phyloP scores from a whole-genome alignment of 2,329 filamentous ascomycete species.

The Alternaria triticina region DNA sequence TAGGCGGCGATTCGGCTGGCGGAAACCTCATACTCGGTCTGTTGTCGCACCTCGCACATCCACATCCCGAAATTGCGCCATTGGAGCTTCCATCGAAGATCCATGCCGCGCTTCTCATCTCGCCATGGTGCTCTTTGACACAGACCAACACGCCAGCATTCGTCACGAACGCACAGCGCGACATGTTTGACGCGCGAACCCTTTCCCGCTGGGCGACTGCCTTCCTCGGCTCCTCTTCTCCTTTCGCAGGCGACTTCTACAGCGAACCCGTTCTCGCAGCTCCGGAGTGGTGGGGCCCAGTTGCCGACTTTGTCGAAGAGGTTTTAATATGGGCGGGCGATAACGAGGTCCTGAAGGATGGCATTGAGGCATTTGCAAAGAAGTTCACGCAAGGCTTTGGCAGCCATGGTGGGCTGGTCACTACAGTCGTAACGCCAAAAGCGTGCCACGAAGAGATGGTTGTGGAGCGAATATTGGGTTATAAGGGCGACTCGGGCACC shows the following conservation, averaged over 20 bases:
- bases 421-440: constrained; percentile 45
- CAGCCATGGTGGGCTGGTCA: constrained; percentile 36
- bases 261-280: constrained; percentile 59
- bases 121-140: constrained; percentile 63
- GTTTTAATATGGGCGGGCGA: constrained; percentile 62
- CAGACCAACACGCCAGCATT: constrained; percentile 53
- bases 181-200: constrained; percentile 54
- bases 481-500: constrained; percentile 45
- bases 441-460: constrained; percentile 53
- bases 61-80: constrained; percentile 59
- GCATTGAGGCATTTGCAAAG: constrained; percentile 58
- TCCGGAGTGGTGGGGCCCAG: constrained; percentile 60
- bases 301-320: constrained; percentile 53
- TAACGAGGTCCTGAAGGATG: constrained; percentile 63
- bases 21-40: constrained; percentile 56
- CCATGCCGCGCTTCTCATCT: constrained; percentile 60
- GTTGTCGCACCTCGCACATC: constrained; percentile 61
- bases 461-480: constrained; percentile 49
- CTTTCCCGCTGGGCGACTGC: constrained; percentile 56
- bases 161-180: constrained; percentile 56
- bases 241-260: constrained; percentile 61
- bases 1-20: constrained; percentile 62
- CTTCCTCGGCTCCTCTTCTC: constrained; percentile 53
- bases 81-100: constrained; percentile 54
- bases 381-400: constrained; percentile 54